Percentiles rank a stretch among this genome's conserved stretches.
These are phyloP conservation scores for Porogramme epimiltina DNA, from an alignment of 1,284 basidiomycete species.

Conservation along the genomic window DNA sequence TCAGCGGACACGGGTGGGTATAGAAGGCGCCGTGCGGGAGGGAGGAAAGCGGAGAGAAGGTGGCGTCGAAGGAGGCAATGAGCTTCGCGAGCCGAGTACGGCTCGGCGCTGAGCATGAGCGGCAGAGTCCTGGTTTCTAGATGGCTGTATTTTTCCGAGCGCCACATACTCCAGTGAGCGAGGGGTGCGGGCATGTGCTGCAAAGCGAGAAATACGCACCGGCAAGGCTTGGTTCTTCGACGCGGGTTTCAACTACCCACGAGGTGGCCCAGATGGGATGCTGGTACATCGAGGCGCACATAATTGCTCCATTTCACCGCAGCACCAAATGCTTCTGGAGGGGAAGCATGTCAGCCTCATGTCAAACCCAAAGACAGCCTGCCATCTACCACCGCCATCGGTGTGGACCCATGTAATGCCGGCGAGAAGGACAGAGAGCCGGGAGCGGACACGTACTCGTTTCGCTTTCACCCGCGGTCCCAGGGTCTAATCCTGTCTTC, in stretches of 20 bases:
- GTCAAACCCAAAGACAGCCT: too few species aligned
- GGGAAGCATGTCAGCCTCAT: background rate
- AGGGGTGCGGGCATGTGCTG: background rate
- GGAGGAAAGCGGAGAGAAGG: constrained; percentile 12
- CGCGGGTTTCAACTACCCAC: constrained; percentile 52
- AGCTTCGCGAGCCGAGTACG: constrained; percentile 39
- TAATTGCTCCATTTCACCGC: constrained; percentile 46
- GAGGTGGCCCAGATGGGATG: constrained; percentile 61
- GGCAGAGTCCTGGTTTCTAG: constrained; percentile 53
- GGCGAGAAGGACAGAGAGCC: too few species aligned
- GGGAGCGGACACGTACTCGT: background rate
- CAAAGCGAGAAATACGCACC: constrained; percentile 35
- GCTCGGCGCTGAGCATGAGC: constrained; percentile 36
- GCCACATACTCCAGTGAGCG: background rate
- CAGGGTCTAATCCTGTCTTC: background rate
- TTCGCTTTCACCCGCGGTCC: background rate
- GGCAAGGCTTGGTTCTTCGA: constrained; percentile 62
- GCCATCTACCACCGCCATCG: too few species aligned
- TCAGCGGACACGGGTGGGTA: constrained; percentile 7
- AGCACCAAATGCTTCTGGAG: constrained; percentile 49
- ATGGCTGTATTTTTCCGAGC: constrained; percentile 32
- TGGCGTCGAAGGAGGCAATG: constrained; percentile 37
- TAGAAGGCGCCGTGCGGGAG: constrained; percentile 5
- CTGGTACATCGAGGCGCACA: constrained; percentile 50
- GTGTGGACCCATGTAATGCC: too few species aligned